A percentile compares a stretch with the other conserved stretches of the same genome.
Conservation (phyloP, 1,284 basidiomycete species). For the Irpex sp. region DNA sequence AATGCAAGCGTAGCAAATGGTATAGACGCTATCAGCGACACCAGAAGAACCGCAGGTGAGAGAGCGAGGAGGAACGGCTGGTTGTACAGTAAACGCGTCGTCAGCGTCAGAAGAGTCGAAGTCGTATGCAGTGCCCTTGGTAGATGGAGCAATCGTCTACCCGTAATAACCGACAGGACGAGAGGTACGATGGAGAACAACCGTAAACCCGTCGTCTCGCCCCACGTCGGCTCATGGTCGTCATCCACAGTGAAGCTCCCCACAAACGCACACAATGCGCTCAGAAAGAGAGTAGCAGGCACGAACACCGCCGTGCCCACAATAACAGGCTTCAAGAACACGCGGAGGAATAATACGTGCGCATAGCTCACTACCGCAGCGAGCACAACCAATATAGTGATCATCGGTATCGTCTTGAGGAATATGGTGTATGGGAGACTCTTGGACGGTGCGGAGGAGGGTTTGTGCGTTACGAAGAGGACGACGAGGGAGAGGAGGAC, state of each 20-base stretch:
- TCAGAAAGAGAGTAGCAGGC: slow-evolving; percentile 77
- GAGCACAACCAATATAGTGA: slow-evolving; percentile 74
- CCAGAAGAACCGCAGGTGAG: slow-evolving; percentile 74
- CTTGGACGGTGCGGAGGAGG: slow-evolving; percentile 34
- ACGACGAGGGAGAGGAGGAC: slow-evolving; percentile 60
- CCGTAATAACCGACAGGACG: slow-evolving; percentile 66
- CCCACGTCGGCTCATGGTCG: slow-evolving; percentile 67
- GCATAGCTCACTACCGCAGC: slow-evolving; percentile 72
- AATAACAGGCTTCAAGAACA: slow-evolving; percentile 82
- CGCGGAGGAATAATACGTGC: slow-evolving; percentile 73
- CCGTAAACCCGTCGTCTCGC: slow-evolving; percentile 81
- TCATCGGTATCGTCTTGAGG: slow-evolving; percentile 80
- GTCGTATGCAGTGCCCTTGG: slow-evolving; percentile 67
- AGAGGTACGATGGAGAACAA: slow-evolving; percentile 79
- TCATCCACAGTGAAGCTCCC: slow-evolving; percentile 87
- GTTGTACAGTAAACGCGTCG: slow-evolving; percentile 71
- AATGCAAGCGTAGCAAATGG: slow-evolving; percentile 87
- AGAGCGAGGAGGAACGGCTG: slow-evolving; percentile 84
- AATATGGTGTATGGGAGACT: slow-evolving; percentile 69
- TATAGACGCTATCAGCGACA: slow-evolving; percentile 70
- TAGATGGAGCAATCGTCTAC: slow-evolving; percentile 64
- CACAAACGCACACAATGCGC: slow-evolving; percentile 83
- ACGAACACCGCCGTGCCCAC: slow-evolving; percentile 77
- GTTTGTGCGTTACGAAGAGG: slow-evolving; percentile 48
- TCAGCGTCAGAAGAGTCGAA: slow-evolving; percentile 76